Evolutionary conservation across 441 rosid species (phyloP), one percentile per base, ranked within the genome.

Genomic region (Breynia disticha): DNA sequence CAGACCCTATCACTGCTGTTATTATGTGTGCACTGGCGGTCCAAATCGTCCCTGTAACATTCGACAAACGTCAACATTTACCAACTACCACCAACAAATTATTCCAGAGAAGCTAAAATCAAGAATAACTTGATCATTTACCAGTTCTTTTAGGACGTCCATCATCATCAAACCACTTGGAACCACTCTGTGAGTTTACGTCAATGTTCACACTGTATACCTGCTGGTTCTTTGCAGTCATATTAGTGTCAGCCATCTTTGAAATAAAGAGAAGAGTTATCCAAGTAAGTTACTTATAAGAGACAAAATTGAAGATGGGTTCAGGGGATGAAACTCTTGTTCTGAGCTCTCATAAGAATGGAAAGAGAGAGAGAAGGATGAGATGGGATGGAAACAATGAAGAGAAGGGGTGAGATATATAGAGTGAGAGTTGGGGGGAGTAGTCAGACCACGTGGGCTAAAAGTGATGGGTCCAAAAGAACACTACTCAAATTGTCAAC

Each of bases 1-100:
- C 96, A 0, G 90, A 87, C 5, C 96, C 96, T 16, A 87, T 87
- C 60, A 85, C 94, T 0, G 88, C 90, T 42, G 88, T 87, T 55
- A 87, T 82, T 13, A 87, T 79, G 61, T 87, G 96, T 0, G 94
- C 84, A 64, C 90, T 84, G n/a, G 90, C 84, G 0, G 90, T 87
- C 90, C 90, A 87, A 0, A 76, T 63, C 42, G 79, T 85, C 46
- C 94, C 96, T 87, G 66, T 16, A 21, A 10, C 22, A 19, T 46
- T 4, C 39, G 50, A 17, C 35, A 28, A 28, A 28, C 35, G 8
- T 28, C 8, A 4, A 28, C 8, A 28, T 28, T 4, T 4, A 28
- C 8, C 35, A 28, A 9, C n/a, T n/a, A n/a, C n/a, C 35, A 28
- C 8, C 7, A 28, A 28, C 3, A 28, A 28, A 28, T 28, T 9